These are phyloP conservation scores for Arthrobotrys megalospora DNA, from an alignment of 2,329 filamentous ascomycete species.

Conservation along the genomic window DNA sequence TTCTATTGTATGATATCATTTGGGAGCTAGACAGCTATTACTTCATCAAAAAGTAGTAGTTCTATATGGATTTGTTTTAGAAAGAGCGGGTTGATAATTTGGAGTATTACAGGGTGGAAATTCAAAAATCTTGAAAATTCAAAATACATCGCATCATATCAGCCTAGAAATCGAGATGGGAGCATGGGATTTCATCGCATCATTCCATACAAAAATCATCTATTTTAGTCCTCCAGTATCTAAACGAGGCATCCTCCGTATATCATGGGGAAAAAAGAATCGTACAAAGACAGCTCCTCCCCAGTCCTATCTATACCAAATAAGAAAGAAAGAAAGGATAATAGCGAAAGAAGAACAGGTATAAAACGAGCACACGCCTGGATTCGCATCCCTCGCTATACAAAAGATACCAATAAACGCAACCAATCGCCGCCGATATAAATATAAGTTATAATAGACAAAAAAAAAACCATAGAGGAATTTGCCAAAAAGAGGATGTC, in stretches of 20 bases:
- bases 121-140: background rate
- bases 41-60: background rate
- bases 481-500: background rate
- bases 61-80: background rate
- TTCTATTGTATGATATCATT: conserved; percentile 31
- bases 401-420: background rate
- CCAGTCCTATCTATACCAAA: conserved; percentile 8
- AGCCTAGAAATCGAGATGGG: too few relatives aligned
- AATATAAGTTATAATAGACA: conserved; percentile 14
- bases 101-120: background rate
- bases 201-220: background rate
- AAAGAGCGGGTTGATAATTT: conserved; percentile 8
- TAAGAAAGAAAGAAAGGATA: background rate
- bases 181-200: background rate
- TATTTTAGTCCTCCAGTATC: background rate
- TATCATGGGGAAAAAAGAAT: conserved; percentile 3
- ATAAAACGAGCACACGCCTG: conserved; percentile 3
- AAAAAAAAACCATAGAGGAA: background rate
- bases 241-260: background rate
- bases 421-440: conserved; percentile 5
- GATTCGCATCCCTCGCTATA: conserved; percentile 31
- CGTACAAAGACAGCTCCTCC: background rate
- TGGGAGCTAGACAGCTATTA: conserved; percentile 1
- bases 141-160: background rate
- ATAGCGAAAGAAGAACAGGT: background rate